Evolutionary conservation across 108 stramenopile genomes (phyloP).

Genomic region (Nitzschia putrida): DNA sequence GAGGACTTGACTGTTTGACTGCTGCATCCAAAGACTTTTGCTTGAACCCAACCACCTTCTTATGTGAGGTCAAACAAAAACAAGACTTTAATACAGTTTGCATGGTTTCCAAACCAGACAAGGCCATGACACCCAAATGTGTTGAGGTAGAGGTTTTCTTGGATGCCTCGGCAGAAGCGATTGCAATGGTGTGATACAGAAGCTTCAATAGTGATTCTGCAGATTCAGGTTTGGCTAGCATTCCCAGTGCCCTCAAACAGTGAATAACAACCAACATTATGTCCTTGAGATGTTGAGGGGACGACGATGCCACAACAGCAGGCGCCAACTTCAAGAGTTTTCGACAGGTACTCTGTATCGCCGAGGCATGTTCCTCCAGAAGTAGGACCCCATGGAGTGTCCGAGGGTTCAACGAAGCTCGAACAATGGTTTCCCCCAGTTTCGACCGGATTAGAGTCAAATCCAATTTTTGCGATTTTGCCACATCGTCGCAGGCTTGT

Average conservation of each 20-base stretch:
- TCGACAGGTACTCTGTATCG: slow-evolving; percentile 15
- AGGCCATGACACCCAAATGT: neutral
- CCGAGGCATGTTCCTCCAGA: slow-evolving; percentile 17
- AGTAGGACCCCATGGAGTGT: neutral
- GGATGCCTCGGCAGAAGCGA: neutral
- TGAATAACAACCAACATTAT: slow-evolving; percentile 28
- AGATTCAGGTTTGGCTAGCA: neutral
- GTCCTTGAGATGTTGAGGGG: no score
- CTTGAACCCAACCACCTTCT: no score
- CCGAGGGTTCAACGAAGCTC: neutral
- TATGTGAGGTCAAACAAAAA: slow-evolving; percentile 7
- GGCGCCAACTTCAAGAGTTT: slow-evolving; percentile 25
- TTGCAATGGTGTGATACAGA: slow-evolving; percentile 29
- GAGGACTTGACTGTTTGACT: no score
- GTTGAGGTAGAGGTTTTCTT: neutral
- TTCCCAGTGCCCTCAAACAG: slow-evolving; percentile 17
- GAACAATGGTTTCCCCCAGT: slow-evolving; percentile 9
- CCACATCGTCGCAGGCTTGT: no score
- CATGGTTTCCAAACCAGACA: slow-evolving; percentile 27
- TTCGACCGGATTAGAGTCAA: neutral
- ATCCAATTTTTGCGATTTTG: no score
- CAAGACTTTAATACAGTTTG: slow-evolving; percentile 6
- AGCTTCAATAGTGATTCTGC: slow-evolving; percentile 14
- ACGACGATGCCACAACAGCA: neutral
- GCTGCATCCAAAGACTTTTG: no score